phyloP scores from a whole-genome alignment of 2,329 filamentous ascomycete species.

The Pyricularia grisea region DNA sequence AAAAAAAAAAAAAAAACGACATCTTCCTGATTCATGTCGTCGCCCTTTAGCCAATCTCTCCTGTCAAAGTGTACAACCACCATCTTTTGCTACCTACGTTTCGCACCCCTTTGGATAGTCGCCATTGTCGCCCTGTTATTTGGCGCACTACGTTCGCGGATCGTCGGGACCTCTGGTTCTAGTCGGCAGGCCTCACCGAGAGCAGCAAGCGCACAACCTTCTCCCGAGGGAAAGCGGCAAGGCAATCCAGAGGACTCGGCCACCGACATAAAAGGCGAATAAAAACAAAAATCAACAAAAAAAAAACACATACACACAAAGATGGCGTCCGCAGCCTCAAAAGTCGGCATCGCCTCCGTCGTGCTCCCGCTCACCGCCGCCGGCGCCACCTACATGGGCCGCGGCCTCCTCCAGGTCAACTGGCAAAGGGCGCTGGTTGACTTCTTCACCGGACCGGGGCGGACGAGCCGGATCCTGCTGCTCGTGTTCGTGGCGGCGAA shows the following conservation, averaged over 20 bases:
- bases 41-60: slow-evolving; percentile 10
- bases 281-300: slow-evolving; percentile 4
- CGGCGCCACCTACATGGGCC: slow-evolving; percentile 33
- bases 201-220: background rate
- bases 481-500: slow-evolving; percentile 52
- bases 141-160: slow-evolving; percentile 20
- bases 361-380: slow-evolving; percentile 29
- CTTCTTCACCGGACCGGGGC: slow-evolving; percentile 45
- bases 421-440: slow-evolving; percentile 25
- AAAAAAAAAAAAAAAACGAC: background rate
- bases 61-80: slow-evolving; percentile 32
- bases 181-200: background rate
- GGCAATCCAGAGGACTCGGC: background rate
- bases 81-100: slow-evolving; percentile 29
- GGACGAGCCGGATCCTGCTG: slow-evolving; percentile 41
- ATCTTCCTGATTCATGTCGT: slow-evolving; percentile 1
- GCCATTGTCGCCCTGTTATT: slow-evolving; percentile 26
- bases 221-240: background rate
- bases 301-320: slow-evolving; percentile 6
- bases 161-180: background rate
- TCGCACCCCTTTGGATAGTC: slow-evolving; percentile 30
- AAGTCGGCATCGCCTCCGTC: slow-evolving; percentile 19
- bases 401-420: slow-evolving; percentile 31
- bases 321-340: slow-evolving; percentile 15
- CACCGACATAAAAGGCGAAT: background rate